phyloP scores from a whole-genome alignment of 306 rosid genomes.

The Neltuma alba region DNA sequence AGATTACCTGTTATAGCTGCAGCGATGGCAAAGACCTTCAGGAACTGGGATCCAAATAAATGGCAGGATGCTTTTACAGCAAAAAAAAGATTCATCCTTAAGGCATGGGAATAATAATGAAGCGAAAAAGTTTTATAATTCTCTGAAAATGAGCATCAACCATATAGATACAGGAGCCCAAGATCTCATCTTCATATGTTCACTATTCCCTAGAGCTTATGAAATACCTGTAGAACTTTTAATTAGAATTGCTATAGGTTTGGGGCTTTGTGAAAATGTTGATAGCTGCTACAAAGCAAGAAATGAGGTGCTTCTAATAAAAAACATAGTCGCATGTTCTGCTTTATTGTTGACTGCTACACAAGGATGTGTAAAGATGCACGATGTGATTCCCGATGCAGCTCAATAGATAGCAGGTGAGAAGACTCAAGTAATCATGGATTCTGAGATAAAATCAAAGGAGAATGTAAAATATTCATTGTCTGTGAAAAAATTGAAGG shows the following conservation, averaged over 20 bases:
- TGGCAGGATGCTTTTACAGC: constrained; percentile 4
- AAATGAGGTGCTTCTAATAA: background rate
- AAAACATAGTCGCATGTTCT: background rate
- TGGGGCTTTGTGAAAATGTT: background rate
- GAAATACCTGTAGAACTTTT: background rate
- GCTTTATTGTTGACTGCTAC: background rate
- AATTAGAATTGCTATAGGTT: background rate
- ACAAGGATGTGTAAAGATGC: background rate
- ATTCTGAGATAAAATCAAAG: background rate
- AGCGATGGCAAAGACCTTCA: constrained; percentile 14
- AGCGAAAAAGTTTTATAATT: background rate
- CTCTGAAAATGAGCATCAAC: constrained; percentile 16
- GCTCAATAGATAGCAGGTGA: background rate
- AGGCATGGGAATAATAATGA: background rate
- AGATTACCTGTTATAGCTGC: background rate
- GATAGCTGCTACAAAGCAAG: background rate
- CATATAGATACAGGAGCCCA: background rate
- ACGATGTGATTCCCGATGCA: background rate
- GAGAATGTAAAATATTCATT: too few species aligned
- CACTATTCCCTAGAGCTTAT: background rate
- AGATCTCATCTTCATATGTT: background rate
- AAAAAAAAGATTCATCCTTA: background rate
- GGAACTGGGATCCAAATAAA: background rate
- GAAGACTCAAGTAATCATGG: background rate
- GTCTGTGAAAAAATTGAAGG: too few species aligned